Evolutionary conservation across 129 eudicot species (phyloP).

Genomic region (Artemisia tridentata): DNA sequence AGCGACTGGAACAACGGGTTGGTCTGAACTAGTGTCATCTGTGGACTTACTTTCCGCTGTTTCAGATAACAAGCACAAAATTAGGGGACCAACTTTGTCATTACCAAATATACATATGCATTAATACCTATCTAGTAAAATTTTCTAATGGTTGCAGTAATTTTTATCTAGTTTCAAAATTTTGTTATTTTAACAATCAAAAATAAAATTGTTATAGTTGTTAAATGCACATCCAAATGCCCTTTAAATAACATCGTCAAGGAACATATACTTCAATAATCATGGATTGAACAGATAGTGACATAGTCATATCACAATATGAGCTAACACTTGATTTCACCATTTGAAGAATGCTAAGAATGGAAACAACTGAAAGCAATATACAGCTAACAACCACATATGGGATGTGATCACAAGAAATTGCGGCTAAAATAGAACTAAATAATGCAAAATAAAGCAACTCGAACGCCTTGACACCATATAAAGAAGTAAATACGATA

Average conservation of each 20-base stretch:
- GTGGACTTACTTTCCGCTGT: slow-evolving; percentile 52
- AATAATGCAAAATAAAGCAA: background rate
- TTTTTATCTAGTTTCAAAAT: too few species aligned
- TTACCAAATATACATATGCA: background rate
- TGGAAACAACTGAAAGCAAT: slow-evolving; percentile 7
- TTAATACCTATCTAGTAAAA: too few species aligned
- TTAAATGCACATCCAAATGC: background rate
- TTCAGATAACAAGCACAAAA: slow-evolving; percentile 18
- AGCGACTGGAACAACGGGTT: slow-evolving; percentile 57
- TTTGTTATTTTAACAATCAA: too few species aligned
- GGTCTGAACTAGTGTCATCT: slow-evolving; percentile 53
- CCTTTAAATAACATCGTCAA: background rate
- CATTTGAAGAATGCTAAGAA: background rate
- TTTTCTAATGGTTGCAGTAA: too few species aligned
- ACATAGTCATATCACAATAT: background rate
- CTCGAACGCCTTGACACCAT: background rate
- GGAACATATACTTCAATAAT: too few species aligned
- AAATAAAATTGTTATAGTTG: background rate
- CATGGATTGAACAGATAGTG: too few species aligned
- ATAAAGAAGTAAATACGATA: slow-evolving; percentile 2
- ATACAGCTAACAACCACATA: slow-evolving; percentile 1
- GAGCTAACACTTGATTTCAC: background rate
- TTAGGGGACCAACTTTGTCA: slow-evolving; percentile 10
- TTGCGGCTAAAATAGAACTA: background rate
- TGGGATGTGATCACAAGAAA: slow-evolving; percentile 23